A percentile compares a stretch with the other conserved stretches of the same genome.
phyloP scores from a whole-genome alignment of 1,139 yeast genomes.

The Sugiyamaella paludigena region DNA sequence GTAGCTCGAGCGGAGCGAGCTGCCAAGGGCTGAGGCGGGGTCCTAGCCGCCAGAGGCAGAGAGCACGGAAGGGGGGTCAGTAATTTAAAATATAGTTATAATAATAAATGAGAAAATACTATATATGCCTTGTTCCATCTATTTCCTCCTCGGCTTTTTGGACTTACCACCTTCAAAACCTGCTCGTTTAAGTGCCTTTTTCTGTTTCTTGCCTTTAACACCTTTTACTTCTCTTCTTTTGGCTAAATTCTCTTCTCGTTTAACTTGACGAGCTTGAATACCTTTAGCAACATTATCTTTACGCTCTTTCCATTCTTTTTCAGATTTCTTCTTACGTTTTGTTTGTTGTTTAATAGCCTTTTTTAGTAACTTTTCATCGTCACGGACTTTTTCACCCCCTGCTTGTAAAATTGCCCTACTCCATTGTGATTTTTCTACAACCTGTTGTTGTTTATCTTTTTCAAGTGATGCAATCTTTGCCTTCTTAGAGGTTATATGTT shows the following conservation, averaged over 20 bases:
- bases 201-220: slow-evolving; percentile 48
- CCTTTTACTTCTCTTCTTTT: slow-evolving; percentile 44
- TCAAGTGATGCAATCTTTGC: slow-evolving; percentile 58
- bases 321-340: slow-evolving; percentile 72
- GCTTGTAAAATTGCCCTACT: slow-evolving; percentile 77
- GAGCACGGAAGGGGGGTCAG: too few species aligned
- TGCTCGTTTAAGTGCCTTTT: slow-evolving; percentile 27
- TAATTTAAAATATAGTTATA: neutral
- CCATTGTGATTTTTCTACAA: slow-evolving; percentile 80
- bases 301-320: slow-evolving; percentile 83
- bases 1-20: too few species aligned
- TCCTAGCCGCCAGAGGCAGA: neutral
- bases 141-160: slow-evolving; percentile 17
- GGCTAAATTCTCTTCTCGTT: slow-evolving; percentile 85
- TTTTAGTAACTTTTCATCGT: slow-evolving; percentile 82
- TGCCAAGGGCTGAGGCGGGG: neutral
- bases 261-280: slow-evolving; percentile 64
- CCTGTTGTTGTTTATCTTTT: slow-evolving; percentile 58
- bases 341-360: slow-evolving; percentile 82
- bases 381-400: slow-evolving; percentile 83
- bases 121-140: neutral
- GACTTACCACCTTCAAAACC: slow-evolving; percentile 30
- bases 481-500: slow-evolving; percentile 70
- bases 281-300: slow-evolving; percentile 68
- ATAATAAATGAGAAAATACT: neutral